Evolutionary conservation across 2,329 filamentous ascomycete species (phyloP).

Genomic region (Chrysoporthe austroafricana): DNA sequence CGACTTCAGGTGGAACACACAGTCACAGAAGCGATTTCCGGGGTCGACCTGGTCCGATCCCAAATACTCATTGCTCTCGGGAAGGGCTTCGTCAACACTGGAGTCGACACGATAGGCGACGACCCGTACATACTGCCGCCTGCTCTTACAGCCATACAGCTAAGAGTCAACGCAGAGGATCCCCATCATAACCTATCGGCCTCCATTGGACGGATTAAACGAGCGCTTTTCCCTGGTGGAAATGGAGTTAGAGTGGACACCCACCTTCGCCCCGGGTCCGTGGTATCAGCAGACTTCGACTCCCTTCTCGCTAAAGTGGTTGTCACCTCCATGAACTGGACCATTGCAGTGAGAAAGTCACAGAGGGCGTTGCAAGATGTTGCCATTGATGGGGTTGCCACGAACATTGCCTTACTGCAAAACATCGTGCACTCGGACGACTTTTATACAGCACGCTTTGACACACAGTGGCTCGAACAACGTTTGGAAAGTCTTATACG

Average conservation of each 20-base stretch:
- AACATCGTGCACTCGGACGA: constrained; percentile 55
- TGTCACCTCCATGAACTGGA: constrained; percentile 57
- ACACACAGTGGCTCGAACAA: constrained; percentile 17
- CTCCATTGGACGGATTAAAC: constrained; percentile 62
- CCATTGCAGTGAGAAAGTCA: constrained; percentile 56
- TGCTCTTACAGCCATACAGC: constrained; percentile 51
- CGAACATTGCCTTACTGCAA: constrained; percentile 58
- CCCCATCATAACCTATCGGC: constrained; percentile 56
- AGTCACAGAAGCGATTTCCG: constrained; percentile 59
- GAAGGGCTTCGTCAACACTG: constrained; percentile 42
- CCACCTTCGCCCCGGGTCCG: constrained; percentile 48
- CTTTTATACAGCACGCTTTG: constrained; percentile 46
- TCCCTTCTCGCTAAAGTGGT: constrained; percentile 64
- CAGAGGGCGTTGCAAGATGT: constrained; percentile 59
- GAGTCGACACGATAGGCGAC: constrained; percentile 39
- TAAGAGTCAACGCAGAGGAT: constrained; percentile 62
- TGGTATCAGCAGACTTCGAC: constrained; percentile 61
- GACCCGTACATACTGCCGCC: constrained; percentile 28
- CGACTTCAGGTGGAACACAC: constrained; percentile 66
- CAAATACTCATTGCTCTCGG: constrained; percentile 61
- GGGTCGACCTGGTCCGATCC: constrained; percentile 56
- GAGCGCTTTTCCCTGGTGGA: constrained; percentile 58
- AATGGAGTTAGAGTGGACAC: constrained; percentile 63
- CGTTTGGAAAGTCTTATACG: neutral
- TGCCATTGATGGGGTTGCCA: constrained; percentile 59